These are phyloP conservation scores for Dioscorea cayenensis DNA, from an alignment of 116 monocot species.

Conservation along the genomic window DNA sequence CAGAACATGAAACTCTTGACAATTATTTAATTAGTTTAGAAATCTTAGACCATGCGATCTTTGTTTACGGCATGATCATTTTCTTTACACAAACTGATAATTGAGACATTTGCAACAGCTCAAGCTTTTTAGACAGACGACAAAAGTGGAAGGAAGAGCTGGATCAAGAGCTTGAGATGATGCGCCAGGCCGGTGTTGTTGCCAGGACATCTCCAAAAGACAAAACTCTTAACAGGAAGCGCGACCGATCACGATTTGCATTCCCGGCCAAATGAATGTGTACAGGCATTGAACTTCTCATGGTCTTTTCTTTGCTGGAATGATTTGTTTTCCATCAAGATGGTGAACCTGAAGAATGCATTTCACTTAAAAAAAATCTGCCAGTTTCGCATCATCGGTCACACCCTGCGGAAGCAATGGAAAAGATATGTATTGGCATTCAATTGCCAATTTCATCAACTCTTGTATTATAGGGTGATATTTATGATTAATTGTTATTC, in stretches of 20 bases:
- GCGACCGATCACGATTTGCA: constrained; percentile 31
- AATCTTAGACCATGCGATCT: neutral
- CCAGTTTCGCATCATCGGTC: no score
- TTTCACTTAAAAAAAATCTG: no score
- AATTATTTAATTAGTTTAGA: neutral
- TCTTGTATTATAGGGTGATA: no score
- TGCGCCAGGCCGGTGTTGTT: constrained; percentile 40
- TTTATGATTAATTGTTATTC: no score
- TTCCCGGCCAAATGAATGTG: constrained; percentile 29
- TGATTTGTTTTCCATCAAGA: no score
- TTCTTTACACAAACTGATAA: no score
- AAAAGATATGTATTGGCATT: no score
- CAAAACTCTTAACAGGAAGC: constrained; percentile 26
- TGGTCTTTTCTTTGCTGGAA: neutral
- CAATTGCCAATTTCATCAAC: no score
- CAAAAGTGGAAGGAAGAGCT: constrained; percentile 90
- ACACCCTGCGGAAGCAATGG: no score
- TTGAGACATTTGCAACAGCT: constrained; percentile 7
- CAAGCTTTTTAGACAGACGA: constrained; percentile 28
- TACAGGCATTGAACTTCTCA: neutral
- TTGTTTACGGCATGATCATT: neutral
- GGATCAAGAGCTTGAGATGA: constrained; percentile 67
- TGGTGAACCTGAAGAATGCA: no score
- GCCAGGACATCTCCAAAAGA: constrained; percentile 46
- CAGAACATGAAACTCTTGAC: no score